Base-by-base conservation (phyloP, 352 stramenopile species). In the Phytophthora pseudosyringae region DNA sequence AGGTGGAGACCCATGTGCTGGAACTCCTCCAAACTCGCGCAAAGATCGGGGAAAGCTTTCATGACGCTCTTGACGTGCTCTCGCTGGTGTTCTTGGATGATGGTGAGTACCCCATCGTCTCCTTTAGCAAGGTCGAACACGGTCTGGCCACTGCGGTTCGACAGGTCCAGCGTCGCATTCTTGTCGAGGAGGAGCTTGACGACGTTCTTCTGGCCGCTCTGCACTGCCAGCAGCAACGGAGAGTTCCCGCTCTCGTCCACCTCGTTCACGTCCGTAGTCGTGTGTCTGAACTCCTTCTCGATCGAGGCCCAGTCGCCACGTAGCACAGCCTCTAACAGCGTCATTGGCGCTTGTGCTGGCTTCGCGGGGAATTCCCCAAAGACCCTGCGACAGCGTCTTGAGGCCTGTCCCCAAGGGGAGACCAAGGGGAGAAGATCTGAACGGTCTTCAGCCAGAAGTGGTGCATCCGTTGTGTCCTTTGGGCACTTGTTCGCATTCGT, bases 221-320 rank as follows among this genome's bases (percentile, higher is more conserved):
- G 26, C 15, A 55, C 54, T 9, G 53, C 54, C 46, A 41, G 60
- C 48, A 71, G 55, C n/a, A 71, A 43, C 10, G 52, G 35, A 0
- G 45, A 52, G 33, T 4, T 45, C 4, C 51, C 52, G 0, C 28
- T 47, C 4, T 46, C 52, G 47, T 68, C 60, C 2, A 28, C 13
- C 18, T 46, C 40, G 18, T 68, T 58, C 28, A 58, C 50, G 43
- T 68, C 60, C 3, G 18, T 51, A 8, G 36, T 41, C 33, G 33
- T 13, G 3, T 13, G 15, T 13, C 38, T 6, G 0, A 69, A 29
- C 9, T 51, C 50, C 4, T 38, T 52, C 26, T 35, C n/a, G 50
- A 67, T 47, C 16, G 36, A 25, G 8, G 28, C 29, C 7, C 45
- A 15, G 35, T 56, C 50, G 7, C 49, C 59, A 3, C 0, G 31